phyloP scores from a whole-genome alignment of 1,284 basidiomycete species.

The Irpex sp. region DNA sequence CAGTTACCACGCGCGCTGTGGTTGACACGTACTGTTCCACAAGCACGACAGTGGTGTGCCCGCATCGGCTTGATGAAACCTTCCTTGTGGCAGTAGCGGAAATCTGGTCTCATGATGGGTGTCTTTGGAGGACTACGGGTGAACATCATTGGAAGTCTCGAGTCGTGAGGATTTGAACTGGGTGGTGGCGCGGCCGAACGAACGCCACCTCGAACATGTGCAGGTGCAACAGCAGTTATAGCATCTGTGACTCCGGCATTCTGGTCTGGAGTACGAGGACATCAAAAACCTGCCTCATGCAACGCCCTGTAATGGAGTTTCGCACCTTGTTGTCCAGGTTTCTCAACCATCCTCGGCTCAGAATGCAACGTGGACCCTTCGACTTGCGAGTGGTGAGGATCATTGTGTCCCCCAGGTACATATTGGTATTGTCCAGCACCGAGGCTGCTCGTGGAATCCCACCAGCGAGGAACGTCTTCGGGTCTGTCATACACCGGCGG shows the following conservation, averaged over 20 bases:
- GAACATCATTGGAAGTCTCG: conserved; percentile 19
- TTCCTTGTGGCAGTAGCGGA: conserved; percentile 58
- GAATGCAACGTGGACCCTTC: conserved; percentile 8
- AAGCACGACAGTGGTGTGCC: conserved; percentile 73
- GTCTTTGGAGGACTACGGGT: conserved; percentile 40
- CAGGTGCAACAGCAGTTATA: conserved; percentile 21
- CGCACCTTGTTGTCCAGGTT: conserved; percentile 6
- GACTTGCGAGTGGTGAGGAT: neutral
- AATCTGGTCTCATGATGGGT: conserved; percentile 50
- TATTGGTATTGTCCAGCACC: conserved; percentile 18
- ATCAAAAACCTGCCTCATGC: neutral
- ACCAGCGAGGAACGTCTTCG: conserved; percentile 19
- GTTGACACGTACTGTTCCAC: conserved; percentile 53
- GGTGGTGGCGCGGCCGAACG: conserved; percentile 8
- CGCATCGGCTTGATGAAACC: conserved; percentile 64
- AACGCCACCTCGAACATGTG: conserved; percentile 9
- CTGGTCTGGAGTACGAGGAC: conserved; percentile 10
- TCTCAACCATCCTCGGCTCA: conserved; percentile 2
- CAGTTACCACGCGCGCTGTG: neutral
- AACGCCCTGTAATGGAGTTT: neutral
- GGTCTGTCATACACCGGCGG: conserved; percentile 21
- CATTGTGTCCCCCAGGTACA: neutral
- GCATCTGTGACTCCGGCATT: conserved; percentile 24
- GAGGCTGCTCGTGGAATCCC: conserved; percentile 23
- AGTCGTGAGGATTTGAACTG: neutral